Evolutionary conservation across 2,329 filamentous ascomycete species (phyloP).

Genomic region (Juglanconis sp.): DNA sequence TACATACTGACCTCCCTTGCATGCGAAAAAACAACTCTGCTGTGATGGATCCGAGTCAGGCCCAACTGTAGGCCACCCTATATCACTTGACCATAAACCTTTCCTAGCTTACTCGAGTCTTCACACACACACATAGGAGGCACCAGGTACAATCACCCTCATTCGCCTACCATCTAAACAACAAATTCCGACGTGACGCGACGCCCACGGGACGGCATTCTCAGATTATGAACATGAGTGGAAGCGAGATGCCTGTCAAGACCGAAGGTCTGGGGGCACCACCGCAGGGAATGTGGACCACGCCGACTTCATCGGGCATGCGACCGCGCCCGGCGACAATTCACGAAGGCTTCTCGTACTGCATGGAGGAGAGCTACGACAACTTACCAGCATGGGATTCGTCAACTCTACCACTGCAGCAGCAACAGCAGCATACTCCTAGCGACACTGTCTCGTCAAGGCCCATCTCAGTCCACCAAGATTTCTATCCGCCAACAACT

Average conservation of each 20-base stretch:
- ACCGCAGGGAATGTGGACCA: conserved; percentile 51
- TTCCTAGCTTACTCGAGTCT: conserved; percentile 35
- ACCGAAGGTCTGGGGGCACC: conserved; percentile 42
- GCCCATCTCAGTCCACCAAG: conserved; percentile 56
- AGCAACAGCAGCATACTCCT: conserved; percentile 31
- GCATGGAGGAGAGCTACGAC: conserved; percentile 50
- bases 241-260: conserved; percentile 46
- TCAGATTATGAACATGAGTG: conserved; percentile 48
- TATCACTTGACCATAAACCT: conserved; percentile 23
- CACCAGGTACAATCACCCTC: conserved; percentile 48
- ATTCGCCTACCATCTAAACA: conserved; percentile 45
- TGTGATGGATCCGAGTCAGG: conserved; percentile 51
- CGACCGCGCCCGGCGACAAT: conserved; percentile 57
- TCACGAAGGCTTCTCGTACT: conserved; percentile 60
- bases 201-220: conserved; percentile 37
- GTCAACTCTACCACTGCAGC: conserved; percentile 44
- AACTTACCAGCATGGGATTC: conserved; percentile 57
- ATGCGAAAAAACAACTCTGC: conserved; percentile 25
- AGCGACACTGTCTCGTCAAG: conserved; percentile 50
- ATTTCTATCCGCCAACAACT: conserved; percentile 50
- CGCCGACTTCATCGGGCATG: conserved; percentile 48
- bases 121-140: conserved; percentile 32
- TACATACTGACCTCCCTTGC: conserved; percentile 29
- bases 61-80: conserved; percentile 47
- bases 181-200: conserved; percentile 45